Conservation (phyloP, 371 early-diverging fungal species). For the Parasitella parasitica region DNA sequence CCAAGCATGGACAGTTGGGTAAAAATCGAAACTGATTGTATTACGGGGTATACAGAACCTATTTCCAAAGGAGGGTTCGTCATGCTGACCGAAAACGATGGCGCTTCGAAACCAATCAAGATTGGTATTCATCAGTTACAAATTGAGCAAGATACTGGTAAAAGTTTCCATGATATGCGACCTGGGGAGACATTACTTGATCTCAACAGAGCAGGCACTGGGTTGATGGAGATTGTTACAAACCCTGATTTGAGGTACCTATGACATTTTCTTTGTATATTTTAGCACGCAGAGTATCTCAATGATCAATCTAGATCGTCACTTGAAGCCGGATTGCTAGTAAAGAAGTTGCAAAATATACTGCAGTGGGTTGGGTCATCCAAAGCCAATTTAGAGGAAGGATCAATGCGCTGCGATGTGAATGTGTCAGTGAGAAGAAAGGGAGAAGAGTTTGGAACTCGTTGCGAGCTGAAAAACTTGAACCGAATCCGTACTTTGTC, state of each 20-base stretch:
- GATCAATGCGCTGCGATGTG: conserved; percentile 90
- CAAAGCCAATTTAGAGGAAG: conserved; percentile 86
- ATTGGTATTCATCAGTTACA: conserved; percentile 84
- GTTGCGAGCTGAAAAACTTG: conserved; percentile 91
- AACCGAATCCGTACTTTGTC: conserved; percentile 75
- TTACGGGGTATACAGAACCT: too few species aligned
- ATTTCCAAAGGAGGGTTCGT: conserved; percentile 67
- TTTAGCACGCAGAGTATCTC: not conserved
- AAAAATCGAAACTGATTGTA: too few species aligned
- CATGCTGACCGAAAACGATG: conserved; percentile 53
- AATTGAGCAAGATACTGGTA: conserved; percentile 92
- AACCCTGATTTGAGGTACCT: conserved; percentile 78
- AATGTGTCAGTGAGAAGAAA: conserved; percentile 76
- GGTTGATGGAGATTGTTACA: conserved; percentile 90
- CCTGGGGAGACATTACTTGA: conserved; percentile 72
- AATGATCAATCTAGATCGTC: conserved; percentile 47
- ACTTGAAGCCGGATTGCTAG: conserved; percentile 72
- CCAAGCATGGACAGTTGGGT: too few species aligned
- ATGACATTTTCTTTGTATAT: not conserved
- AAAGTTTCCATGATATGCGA: conserved; percentile 68
- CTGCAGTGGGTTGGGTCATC: conserved; percentile 75
- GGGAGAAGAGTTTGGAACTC: conserved; percentile 58
- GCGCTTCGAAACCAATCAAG: conserved; percentile 39
- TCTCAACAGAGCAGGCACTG: conserved; percentile 86
- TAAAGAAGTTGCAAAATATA: conserved; percentile 75